Base-by-base conservation (phyloP, 345 rosid genomes). In the Diplotaxis tenuifolia region DNA sequence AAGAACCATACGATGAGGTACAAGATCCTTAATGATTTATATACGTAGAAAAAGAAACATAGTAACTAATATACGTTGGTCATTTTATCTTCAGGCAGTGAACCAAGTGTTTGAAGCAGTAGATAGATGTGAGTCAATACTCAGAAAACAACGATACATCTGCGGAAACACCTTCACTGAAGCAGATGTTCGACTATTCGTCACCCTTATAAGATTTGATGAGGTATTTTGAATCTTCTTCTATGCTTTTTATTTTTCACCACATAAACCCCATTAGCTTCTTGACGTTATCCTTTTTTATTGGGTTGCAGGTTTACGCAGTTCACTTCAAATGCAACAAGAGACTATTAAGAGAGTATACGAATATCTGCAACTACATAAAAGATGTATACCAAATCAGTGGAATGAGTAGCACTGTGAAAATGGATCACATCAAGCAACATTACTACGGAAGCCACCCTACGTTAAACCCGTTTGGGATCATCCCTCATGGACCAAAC, bases 251-350 rank as follows among this genome's bases (percentile, higher is more conserved):
- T 3, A 4, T 29, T 29, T 2, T 9, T 0, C 21, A 9, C 12
- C 62, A 27, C 4, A 61, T 20, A 36, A 59, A 36, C 10, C 36
- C 15, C 3, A 20, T 70, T 25, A 16, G 47, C 5, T 15, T 68
- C 65, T 68, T 75, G 68, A 40, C 8, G 3, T 38, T n/a, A 40
- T 68, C 65, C 20, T 59, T 2, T n/a, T n/a, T 25, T 23, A 12
- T 5, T 28, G 55, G 3, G 12, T 68, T 59, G 7, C 67, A 89
- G 96, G 89, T 90, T 22, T 90, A 90, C 22, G 87, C 83, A 0
- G 96, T 90, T 72, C 86, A 88, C 80, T 90, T 90, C 87, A 90
- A 90, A 84, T 90, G 96, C 81, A 90, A 90, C 87, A 88, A 86
- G 81, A 90, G 78, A 77, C 87, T 88, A 38, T 72, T 90, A n/a